Percentiles rank a stretch among this genome's conserved stretches.
Conservation (phyloP, 179 eudicot genomes). For the Camellia oleifera region DNA sequence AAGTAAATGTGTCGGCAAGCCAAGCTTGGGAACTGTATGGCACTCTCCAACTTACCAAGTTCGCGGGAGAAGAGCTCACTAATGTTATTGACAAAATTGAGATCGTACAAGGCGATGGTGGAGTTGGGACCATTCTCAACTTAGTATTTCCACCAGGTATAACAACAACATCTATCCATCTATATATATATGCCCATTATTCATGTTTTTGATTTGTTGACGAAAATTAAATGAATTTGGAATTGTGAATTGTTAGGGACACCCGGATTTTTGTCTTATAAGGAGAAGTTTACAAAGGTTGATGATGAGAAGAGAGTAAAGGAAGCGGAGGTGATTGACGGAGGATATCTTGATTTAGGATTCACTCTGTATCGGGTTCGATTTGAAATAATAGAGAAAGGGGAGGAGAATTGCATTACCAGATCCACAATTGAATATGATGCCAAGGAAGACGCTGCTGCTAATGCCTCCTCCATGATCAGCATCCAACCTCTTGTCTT, state of each 20-base stretch:
- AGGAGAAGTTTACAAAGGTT: conserved; percentile 28
- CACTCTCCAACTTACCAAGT: conserved; percentile 20
- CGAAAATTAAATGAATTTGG: too few relatives aligned
- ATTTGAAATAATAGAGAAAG: conserved; percentile 26
- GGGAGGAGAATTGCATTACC: conserved; percentile 12
- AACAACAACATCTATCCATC: background rate
- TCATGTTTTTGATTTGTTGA: background rate
- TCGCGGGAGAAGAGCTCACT: conserved; percentile 23
- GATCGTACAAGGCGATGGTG: conserved; percentile 46
- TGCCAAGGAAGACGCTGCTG: conserved; percentile 25
- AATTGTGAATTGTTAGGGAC: conserved; percentile 2
- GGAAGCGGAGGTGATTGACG: conserved; percentile 27
- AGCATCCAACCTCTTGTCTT: conserved; percentile 15
- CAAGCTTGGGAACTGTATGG: conserved; percentile 42
- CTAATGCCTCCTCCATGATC: conserved; percentile 3
- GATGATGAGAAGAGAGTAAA: conserved; percentile 28
- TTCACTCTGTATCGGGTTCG: conserved; percentile 20
- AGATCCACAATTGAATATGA: conserved; percentile 27
- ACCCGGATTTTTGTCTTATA: conserved; percentile 16
- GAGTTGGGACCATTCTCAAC: conserved; percentile 38
- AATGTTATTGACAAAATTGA: conserved; percentile 22
- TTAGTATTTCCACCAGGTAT: conserved; percentile 32
- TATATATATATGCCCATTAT: too few relatives aligned
- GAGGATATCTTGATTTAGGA: conserved; percentile 27
- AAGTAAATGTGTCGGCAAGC: conserved; percentile 35